Base-by-base conservation (phyloP, 2,329 filamentous ascomycete genomes). In the Alternaria rosae region DNA sequence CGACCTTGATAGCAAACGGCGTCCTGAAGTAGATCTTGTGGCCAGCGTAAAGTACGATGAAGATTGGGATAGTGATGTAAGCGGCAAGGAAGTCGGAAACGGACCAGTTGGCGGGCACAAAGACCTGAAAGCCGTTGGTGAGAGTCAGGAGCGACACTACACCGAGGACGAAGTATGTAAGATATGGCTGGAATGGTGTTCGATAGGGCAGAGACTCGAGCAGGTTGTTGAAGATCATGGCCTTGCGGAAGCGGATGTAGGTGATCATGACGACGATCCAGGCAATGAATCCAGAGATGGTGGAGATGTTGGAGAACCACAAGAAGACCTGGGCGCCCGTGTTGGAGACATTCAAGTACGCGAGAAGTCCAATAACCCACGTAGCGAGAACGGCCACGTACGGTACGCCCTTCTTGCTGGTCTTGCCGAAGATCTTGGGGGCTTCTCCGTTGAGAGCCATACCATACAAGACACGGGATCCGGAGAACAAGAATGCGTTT, bases 291-390 rank as follows among this genome's bases (percentile, higher is more conserved):
- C 83, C 85, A 0, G 82, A 84, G 2, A 84, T 83, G 61, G 84
- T 91, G 20, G 87, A 89, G 60, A 92, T 86, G 75, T 91, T 91
- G 68, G 87, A 85, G 76, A 92, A 91, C 88, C 90, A 92, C 50
- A 82, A 83, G 75, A 92, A 92, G 12, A 85, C 77, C 23, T 81
- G 79, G 6, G 79, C 78, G 5, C 81, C 81, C 20, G 76, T 80
- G 63, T 77, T 83, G 26, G 79, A 82, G 20, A 83, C 79, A 59
- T 84, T 85, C 20, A 87, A 77, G 61, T 84, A 86, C 1, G 83
- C 80, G 15, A 86, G 79, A 0, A 80, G 74, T 11, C 80, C 80
- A 59, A 85, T 81, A 12, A 80, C 58, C 76, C 75, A 78, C 9
- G 76, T 77, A 2, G 76, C 71, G 5, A 78, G 62, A 17, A 83